Conservation (phyloP, 768 basidiomycete genomes). For the Crassisporium funariophilum region DNA sequence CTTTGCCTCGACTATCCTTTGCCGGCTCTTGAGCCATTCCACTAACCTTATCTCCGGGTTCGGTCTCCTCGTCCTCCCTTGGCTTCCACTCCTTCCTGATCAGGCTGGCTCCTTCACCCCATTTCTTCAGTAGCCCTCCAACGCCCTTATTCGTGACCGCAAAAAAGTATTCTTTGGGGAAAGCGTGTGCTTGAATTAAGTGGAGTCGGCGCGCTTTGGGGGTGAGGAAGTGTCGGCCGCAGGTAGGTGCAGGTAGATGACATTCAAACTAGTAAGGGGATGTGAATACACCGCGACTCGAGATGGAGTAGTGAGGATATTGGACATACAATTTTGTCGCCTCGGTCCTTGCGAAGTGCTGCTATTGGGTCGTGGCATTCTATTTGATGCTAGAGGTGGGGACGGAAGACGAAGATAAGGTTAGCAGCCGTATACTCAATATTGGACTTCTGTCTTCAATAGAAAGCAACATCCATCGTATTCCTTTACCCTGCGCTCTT, state of each 20-base stretch:
- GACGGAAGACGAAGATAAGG: slow-evolving; percentile 1
- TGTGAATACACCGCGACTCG: slow-evolving; percentile 6
- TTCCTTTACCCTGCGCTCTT: no score
- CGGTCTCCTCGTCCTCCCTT: slow-evolving; percentile 26
- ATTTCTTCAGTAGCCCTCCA: slow-evolving; percentile 73
- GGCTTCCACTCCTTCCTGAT: slow-evolving; percentile 73
- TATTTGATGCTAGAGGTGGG: slow-evolving; percentile 66
- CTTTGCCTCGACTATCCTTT: slow-evolving; percentile 2
- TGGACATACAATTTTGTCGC: slow-evolving; percentile 79
- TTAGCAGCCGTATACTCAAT: not conserved
- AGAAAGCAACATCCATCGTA: not conserved
- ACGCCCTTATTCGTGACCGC: slow-evolving; percentile 90
- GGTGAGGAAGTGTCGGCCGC: slow-evolving; percentile 61
- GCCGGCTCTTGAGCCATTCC: slow-evolving; percentile 9
- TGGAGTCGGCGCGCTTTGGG: slow-evolving; percentile 81
- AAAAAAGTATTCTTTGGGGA: slow-evolving; percentile 90
- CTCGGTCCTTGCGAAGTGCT: slow-evolving; percentile 72
- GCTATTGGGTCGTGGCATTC: slow-evolving; percentile 90
- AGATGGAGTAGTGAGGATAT: slow-evolving; percentile 1
- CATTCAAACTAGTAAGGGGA: slow-evolving; percentile 66
- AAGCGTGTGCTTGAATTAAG: slow-evolving; percentile 79
- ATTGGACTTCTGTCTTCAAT: not conserved
- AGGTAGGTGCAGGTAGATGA: slow-evolving; percentile 54
- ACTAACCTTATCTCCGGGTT: no score
- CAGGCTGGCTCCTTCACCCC: slow-evolving; percentile 86